Conservation (phyloP, 106 monocot species). For the Phalaenopsis equestris region DNA sequence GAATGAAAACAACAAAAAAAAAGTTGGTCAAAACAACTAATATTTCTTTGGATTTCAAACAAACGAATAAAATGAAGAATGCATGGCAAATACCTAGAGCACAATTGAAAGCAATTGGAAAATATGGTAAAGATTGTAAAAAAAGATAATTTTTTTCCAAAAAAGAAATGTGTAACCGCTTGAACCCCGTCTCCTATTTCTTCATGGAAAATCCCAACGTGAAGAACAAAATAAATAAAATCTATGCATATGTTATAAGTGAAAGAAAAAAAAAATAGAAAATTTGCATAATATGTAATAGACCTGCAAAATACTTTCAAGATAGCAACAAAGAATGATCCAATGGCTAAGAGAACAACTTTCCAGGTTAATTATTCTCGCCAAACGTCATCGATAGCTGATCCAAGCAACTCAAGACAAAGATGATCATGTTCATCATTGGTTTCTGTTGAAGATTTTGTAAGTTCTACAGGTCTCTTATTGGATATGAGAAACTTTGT, state of each 20-base stretch:
- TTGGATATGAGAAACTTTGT: slow-evolving; percentile 40
- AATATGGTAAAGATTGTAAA: slow-evolving; percentile 33
- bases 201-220: slow-evolving; percentile 67
- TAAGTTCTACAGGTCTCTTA: slow-evolving; percentile 4
- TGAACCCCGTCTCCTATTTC: slow-evolving; percentile 53
- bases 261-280: background rate
- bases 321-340: slow-evolving; percentile 58
- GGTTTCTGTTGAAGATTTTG: background rate
- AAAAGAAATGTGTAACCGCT: slow-evolving; percentile 51
- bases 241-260: background rate
- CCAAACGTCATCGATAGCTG: slow-evolving; percentile 47
- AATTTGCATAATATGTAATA: background rate
- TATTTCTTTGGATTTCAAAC: background rate
- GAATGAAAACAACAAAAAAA: slow-evolving; percentile 1
- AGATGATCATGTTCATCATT: slow-evolving; percentile 5
- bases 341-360: slow-evolving; percentile 54
- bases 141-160: slow-evolving; percentile 55
- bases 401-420: slow-evolving; percentile 37
- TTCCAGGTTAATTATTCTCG: slow-evolving; percentile 19
- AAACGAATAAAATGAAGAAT: slow-evolving; percentile 5
- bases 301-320: slow-evolving; percentile 91
- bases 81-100: slow-evolving; percentile 60
- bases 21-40: background rate
- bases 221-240: slow-evolving; percentile 1
- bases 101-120: slow-evolving; percentile 43